Evolutionary conservation across 371 early-diverging fungal species (phyloP).

Genomic region (Batkoa obscura): DNA sequence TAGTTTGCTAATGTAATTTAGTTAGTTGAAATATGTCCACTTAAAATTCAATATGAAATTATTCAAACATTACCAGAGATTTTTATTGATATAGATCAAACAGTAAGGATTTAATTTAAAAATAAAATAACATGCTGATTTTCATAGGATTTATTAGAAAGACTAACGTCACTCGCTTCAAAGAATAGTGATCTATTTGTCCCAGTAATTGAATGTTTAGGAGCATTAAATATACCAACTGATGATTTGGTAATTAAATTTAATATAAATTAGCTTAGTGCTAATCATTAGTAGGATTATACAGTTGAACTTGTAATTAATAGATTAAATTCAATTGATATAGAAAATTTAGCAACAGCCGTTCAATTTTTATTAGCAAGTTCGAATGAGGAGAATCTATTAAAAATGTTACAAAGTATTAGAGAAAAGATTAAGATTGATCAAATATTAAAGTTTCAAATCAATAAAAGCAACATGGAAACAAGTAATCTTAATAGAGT

Average conservation of each 20-base stretch:
- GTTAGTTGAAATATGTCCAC: background rate
- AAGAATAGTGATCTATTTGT: constrained; percentile 37
- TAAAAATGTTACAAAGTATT: background rate
- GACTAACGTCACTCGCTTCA: constrained; percentile 34
- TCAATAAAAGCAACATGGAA: background rate
- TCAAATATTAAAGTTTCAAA: background rate
- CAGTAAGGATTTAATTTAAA: background rate
- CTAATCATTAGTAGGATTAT: background rate
- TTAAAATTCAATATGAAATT: background rate
- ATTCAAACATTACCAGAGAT: background rate
- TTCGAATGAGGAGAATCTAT: background rate
- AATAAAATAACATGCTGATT: background rate
- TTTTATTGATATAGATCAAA: constrained; percentile 1
- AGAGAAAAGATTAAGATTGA: background rate
- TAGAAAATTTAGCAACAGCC: background rate
- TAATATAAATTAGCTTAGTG: background rate
- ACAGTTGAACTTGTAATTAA: background rate
- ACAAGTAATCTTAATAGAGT: too few relatives aligned
- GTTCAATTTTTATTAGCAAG: background rate
- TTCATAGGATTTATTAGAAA: background rate
- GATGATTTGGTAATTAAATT: background rate
- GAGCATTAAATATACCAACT: constrained; percentile 32
- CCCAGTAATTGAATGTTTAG: constrained; percentile 51
- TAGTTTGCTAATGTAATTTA: background rate
- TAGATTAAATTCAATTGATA: background rate